Conservation (phyloP, 305 asterid genomes). For the Fraxinus ornus region DNA sequence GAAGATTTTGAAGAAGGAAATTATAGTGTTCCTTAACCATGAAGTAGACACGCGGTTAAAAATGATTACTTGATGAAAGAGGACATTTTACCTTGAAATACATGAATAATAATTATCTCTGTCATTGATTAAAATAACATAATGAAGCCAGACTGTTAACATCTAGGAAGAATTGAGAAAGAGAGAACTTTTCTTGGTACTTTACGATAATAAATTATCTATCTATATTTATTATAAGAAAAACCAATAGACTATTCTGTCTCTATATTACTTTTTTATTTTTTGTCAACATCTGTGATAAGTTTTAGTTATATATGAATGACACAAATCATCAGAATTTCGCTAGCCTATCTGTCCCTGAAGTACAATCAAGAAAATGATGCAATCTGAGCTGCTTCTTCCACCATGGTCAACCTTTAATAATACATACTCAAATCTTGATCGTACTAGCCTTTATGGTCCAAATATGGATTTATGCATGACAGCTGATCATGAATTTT, state of each 20-base stretch:
- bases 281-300: constrained; percentile 30
- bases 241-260: constrained; percentile 35
- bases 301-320: constrained; percentile 13
- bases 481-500: constrained; percentile 22
- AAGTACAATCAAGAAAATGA: constrained; percentile 31
- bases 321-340: constrained; percentile 6
- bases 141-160: constrained; percentile 14
- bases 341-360: constrained; percentile 20
- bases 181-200: constrained; percentile 37
- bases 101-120: constrained; percentile 14
- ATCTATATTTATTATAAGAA: background rate
- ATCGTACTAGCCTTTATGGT: constrained; percentile 28
- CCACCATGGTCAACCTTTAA: constrained; percentile 39
- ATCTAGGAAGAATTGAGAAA: constrained; percentile 45
- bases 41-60: constrained; percentile 25
- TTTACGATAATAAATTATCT: constrained; percentile 24
- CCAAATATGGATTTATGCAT: constrained; percentile 32
- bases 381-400: constrained; percentile 44
- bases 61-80: constrained; percentile 19
- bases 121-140: background rate
- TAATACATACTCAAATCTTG: constrained; percentile 26
- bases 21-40: constrained; percentile 12
- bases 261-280: constrained; percentile 23
- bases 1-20: background rate
- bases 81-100: constrained; percentile 14